A percentile compares a stretch with the other conserved stretches of the same genome.
Evolutionary conservation across 805 yeast species (phyloP).

Genomic region (Kockiozyma suomiensis): DNA sequence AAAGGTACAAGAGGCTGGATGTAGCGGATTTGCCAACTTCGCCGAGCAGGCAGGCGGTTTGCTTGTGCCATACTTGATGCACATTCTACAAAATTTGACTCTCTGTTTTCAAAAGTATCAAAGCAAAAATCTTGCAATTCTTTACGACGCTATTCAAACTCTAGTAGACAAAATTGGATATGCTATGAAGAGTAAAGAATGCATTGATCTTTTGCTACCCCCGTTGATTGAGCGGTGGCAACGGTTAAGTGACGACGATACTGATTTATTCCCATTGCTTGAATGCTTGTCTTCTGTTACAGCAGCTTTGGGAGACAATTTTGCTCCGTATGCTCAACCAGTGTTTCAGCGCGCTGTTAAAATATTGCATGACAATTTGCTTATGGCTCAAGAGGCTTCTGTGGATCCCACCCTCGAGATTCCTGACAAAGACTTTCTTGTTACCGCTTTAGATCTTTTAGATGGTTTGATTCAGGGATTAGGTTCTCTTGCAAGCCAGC

Average conservation of each 20-base stretch:
- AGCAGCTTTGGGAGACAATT: conserved; percentile 77
- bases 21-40: conserved; percentile 80
- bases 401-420: conserved; percentile 59
- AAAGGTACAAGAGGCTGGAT: conserved; percentile 94
- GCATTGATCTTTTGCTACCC: conserved; percentile 68
- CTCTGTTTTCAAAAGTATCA: conserved; percentile 77
- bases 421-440: conserved; percentile 88
- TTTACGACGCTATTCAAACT: conserved; percentile 90
- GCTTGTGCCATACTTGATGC: conserved; percentile 64
- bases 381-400: conserved; percentile 62
- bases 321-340: conserved; percentile 86
- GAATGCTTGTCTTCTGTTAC: conserved; percentile 94
- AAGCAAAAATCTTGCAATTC: conserved; percentile 73
- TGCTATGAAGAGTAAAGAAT: conserved; percentile 56
- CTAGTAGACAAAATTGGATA: conserved; percentile 76
- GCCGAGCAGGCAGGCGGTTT: conserved; percentile 74
- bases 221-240: conserved; percentile 86
- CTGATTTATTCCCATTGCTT: conserved; percentile 84
- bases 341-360: conserved; percentile 78
- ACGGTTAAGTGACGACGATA: conserved; percentile 69
- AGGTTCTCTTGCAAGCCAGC: conserved; percentile 47
- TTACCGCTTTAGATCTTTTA: conserved; percentile 83
- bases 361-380: conserved; percentile 69
- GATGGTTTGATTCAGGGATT: conserved; percentile 94
- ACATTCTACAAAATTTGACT: conserved; percentile 68